Percentiles rank a stretch among this genome's conserved stretches.
phyloP scores from a whole-genome alignment of 148 eudicot genomes.

The Gaultheria prostrata region DNA sequence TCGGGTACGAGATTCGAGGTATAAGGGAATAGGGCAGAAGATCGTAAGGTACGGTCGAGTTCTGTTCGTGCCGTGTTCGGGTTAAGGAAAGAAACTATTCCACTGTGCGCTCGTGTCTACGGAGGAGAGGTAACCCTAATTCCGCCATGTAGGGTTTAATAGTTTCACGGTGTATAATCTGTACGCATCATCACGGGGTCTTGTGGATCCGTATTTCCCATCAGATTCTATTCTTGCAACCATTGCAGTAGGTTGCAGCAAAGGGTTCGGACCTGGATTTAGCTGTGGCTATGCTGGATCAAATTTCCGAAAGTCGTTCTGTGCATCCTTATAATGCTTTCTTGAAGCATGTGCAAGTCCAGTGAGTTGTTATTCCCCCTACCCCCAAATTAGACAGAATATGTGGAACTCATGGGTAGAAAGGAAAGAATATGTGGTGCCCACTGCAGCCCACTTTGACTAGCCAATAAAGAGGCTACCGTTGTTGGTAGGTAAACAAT shows the following conservation, averaged over 20 bases:
- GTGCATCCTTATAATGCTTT: slow-evolving; percentile 57
- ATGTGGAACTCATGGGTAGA: not conserved
- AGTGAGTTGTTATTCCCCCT: slow-evolving; percentile 36
- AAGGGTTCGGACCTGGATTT: slow-evolving; percentile 58
- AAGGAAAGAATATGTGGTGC: not conserved
- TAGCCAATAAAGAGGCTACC: not conserved
- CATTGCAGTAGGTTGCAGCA: slow-evolving; percentile 62
- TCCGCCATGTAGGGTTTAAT: too few relatives aligned
- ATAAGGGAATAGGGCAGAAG: too few relatives aligned
- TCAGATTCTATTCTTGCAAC: slow-evolving; percentile 64
- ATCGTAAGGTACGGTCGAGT: too few relatives aligned
- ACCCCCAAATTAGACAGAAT: not conserved
- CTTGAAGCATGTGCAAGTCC: slow-evolving; percentile 60
- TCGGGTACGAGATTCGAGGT: too few relatives aligned
- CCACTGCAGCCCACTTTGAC: not conserved
- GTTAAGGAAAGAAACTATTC: too few relatives aligned
- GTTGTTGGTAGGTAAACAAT: not conserved
- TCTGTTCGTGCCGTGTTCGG: too few relatives aligned
- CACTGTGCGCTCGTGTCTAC: too few relatives aligned
- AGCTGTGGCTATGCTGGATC: slow-evolving; percentile 65
- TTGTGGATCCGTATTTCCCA: too few relatives aligned
- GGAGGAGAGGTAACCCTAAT: too few relatives aligned
- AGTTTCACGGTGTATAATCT: too few relatives aligned
- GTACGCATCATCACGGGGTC: too few relatives aligned
- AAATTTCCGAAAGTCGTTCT: slow-evolving; percentile 33